phyloP scores from a whole-genome alignment of 495 filamentous ascomycete genomes.

The Neurospora sublineolata region DNA sequence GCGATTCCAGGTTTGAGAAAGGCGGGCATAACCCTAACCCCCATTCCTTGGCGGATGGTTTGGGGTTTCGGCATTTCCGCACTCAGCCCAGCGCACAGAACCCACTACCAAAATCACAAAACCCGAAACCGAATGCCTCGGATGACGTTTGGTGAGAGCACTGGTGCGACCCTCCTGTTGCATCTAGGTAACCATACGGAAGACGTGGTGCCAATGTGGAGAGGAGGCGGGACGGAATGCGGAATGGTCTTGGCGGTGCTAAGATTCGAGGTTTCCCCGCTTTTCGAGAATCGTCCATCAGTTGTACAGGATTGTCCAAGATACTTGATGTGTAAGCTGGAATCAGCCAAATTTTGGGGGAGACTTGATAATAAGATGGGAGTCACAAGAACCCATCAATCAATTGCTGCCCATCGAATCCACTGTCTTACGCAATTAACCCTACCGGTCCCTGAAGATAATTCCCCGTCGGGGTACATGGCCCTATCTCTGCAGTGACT shows the following conservation, averaged over 20 bases:
- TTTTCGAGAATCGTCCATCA: neutral
- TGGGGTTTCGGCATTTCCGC: neutral
- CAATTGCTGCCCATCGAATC: neutral
- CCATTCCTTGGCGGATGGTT: neutral
- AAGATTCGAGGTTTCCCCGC: neutral
- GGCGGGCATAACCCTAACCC: neutral
- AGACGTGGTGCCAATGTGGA: neutral
- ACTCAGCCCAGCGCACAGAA: too few species aligned
- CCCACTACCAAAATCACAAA: neutral
- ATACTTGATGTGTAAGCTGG: neutral
- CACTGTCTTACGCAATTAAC: neutral
- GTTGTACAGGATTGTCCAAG: neutral
- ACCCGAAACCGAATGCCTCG: neutral
- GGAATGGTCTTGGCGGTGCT: neutral
- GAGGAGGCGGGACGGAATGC: neutral
- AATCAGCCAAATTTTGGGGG: neutral
- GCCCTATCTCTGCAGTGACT: neutral
- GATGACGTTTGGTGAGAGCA: neutral
- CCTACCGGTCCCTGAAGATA: neutral
- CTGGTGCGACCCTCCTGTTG: neutral
- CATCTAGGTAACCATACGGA: too few species aligned
- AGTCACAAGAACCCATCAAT: neutral
- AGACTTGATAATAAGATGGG: neutral
- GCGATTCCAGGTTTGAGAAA: neutral
- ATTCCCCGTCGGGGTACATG: neutral